Base-by-base conservation (phyloP, 1,284 basidiomycete species). In the Cryptococcus jaspeensis region DNA sequence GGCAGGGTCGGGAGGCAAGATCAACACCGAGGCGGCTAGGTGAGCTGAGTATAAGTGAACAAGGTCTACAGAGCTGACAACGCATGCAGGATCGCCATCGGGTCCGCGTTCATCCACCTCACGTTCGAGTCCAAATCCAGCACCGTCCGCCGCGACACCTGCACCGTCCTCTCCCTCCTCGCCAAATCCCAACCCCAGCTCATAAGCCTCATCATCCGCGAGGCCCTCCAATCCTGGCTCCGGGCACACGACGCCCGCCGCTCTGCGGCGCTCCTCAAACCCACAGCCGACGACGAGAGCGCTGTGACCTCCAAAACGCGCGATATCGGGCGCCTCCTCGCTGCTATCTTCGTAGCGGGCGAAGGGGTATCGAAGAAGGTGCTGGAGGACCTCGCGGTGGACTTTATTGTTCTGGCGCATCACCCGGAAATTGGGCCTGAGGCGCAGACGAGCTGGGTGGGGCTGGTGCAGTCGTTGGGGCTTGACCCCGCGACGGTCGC, bases 361-460 rank as follows among this genome's bases (percentile, higher is more conserved):
- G 50, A 51, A 13, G 54, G 52, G 3, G 58, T 56, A 3, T 64
- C 69, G 40, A 62, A 70, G 52, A 32, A 37, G 1, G 57, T 61
- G 1, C 59, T 65, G 8, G 70, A 71, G 53, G 67, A 72, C 36
- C 60, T 71, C 18, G 72, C 70, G 4, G 72, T 84, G 4, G 81
- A 87, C 32, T 79, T 85, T 49, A 61, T 91, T 13, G 80, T 91
- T 11, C 69, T 92, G 40, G 84, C 85, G 0, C 90, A 94, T 73
- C 90, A 94, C 74, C 81, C 84, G 5, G 77, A 82, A 13, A 80
- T 89, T 44, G 84, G 88, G 86, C 67, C 70, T 65, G 78, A 80
- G 12, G 81, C 84, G 8, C 81, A 84, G 22, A 84, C 85, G 56
- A 82, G 85, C 1, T 97, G 92, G 92, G 88, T 95, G 60, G 89